These are phyloP conservation scores for Aspergillus vadensis DNA, from an alignment of 2,329 filamentous ascomycete genomes.

Conservation along the genomic window DNA sequence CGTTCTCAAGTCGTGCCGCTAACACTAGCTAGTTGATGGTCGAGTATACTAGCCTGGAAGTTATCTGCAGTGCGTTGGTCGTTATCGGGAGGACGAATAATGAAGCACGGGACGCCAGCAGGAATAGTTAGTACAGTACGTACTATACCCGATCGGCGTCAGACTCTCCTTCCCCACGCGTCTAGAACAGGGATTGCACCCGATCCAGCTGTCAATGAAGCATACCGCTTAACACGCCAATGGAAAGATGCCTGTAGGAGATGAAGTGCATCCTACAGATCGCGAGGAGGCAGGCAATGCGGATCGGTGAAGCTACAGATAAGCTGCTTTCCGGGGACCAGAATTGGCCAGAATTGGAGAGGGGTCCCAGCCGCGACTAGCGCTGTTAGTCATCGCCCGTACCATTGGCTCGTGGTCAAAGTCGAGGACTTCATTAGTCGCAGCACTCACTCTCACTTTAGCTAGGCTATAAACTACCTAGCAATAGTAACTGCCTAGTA, in stretches of 20 bases:
- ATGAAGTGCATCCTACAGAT: neutral
- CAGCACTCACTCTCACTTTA: neutral
- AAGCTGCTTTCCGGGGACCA: neutral
- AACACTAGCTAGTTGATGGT: slow-evolving; percentile 3
- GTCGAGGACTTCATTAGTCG: neutral
- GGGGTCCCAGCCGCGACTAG: neutral
- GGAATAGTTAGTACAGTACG: neutral
- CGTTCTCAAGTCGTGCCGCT: slow-evolving; percentile 1
- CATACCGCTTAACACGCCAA: neutral
- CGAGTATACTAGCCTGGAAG: neutral
- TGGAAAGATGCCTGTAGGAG: neutral
- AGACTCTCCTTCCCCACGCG: neutral
- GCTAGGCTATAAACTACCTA: too few relatives aligned
- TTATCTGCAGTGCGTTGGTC: neutral
- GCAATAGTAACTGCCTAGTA: too few relatives aligned
- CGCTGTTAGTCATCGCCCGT: neutral
- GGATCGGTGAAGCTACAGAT: neutral
- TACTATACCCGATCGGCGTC: neutral
- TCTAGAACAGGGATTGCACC: slow-evolving; percentile 1
- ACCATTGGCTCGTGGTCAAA: neutral
- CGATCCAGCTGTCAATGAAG: neutral
- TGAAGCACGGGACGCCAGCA: neutral
- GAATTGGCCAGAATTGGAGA: neutral
- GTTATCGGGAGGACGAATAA: neutral
- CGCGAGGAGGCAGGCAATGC: neutral